Conservation (phyloP, 495 filamentous ascomycete species). For the Staphylotrichum tortipilum region DNA sequence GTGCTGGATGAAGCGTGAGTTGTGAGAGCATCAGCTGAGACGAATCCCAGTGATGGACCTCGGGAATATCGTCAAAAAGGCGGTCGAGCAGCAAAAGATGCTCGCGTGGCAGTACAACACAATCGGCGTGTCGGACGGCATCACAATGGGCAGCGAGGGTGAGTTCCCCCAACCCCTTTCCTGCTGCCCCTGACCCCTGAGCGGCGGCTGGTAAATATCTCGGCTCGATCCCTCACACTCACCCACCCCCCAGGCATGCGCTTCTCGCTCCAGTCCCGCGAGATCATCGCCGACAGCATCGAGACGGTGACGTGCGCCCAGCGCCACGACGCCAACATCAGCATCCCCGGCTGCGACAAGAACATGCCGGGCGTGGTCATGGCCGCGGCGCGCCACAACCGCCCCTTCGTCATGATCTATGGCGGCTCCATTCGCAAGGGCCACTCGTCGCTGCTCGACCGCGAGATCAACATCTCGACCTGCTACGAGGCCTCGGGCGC, state of each 20-base stretch:
- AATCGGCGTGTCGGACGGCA: conserved; percentile 84
- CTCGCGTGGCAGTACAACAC: conserved; percentile 92
- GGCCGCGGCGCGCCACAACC: conserved; percentile 75
- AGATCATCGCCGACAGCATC: conserved; percentile 92
- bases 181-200: not conserved
- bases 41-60: conserved; percentile 62
- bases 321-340: conserved; percentile 88
- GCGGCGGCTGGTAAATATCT: not conserved
- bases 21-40: not conserved
- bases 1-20: not conserved
- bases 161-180: conserved; percentile 4
- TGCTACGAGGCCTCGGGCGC: conserved; percentile 91
- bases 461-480: conserved; percentile 78
- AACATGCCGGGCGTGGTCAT: conserved; percentile 86
- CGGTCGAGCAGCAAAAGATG: conserved; percentile 75
- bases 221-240: not conserved
- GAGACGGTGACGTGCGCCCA: conserved; percentile 85
- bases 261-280: conserved; percentile 89
- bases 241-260: conserved; percentile 64
- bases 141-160: conserved; percentile 97
- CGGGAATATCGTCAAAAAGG: conserved; percentile 80
- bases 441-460: conserved; percentile 66
- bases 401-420: conserved; percentile 69
- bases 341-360: conserved; percentile 95
- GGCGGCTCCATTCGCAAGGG: conserved; percentile 86